Conservation (phyloP, 345 rosid species). For the Atalantia buxifolia region DNA sequence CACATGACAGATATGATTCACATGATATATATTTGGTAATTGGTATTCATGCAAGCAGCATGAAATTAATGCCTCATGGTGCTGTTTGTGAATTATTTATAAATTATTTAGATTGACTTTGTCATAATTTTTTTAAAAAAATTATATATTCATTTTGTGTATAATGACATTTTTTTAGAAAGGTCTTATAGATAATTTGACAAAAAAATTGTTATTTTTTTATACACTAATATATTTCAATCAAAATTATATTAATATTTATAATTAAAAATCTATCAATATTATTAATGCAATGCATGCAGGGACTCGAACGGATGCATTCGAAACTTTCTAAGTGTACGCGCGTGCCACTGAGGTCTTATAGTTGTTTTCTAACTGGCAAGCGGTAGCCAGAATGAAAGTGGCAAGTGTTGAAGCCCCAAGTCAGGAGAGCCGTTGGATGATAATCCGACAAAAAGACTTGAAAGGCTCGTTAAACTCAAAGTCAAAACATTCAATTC, state of each 20-base stretch:
- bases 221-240: too few relatives aligned
- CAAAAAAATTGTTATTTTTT: too few relatives aligned
- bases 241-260: too few relatives aligned
- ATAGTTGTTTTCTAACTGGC: not conserved
- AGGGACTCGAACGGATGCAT: too few relatives aligned
- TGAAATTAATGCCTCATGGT: not conserved
- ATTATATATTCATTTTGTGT: too few relatives aligned
- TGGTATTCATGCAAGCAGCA: not conserved
- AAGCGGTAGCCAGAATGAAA: not conserved
- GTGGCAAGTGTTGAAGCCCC: not conserved
- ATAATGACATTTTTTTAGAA: not conserved
- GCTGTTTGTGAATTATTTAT: not conserved
- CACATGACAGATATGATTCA: not conserved
- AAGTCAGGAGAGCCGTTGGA: not conserved
- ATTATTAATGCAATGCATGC: too few relatives aligned
- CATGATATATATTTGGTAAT: not conserved
- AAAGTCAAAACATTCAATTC: slow-evolving; percentile 9
- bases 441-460: not conserved
- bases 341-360: too few relatives aligned
- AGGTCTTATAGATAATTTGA: too few relatives aligned
- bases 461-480: not conserved
- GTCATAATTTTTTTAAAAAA: too few relatives aligned
- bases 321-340: too few relatives aligned
- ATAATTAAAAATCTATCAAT: too few relatives aligned
- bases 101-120: not conserved